Conservation (phyloP, 768 basidiomycete species). For the Suillus tomentosus region DNA sequence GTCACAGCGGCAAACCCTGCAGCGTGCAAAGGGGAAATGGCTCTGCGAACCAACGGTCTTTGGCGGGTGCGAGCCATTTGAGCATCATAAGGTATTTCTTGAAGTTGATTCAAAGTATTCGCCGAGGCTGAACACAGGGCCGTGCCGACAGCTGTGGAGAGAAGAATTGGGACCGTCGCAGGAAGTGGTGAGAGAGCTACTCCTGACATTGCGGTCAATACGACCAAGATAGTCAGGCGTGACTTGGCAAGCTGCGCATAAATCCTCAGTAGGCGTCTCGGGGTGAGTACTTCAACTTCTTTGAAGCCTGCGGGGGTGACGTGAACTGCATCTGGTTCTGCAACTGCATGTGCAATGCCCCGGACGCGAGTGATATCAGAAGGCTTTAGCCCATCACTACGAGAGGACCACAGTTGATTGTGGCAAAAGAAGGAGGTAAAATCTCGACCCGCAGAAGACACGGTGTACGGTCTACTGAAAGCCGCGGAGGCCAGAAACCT, state of each 20-base stretch:
- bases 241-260: slow-evolving; percentile 86
- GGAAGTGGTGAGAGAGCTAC: slow-evolving; percentile 92
- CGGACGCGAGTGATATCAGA: slow-evolving; percentile 13
- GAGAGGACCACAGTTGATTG: slow-evolving; percentile 53
- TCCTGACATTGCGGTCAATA: slow-evolving; percentile 87
- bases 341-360: slow-evolving; percentile 17
- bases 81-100: slow-evolving; percentile 94
- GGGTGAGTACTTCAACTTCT: slow-evolving; percentile 45
- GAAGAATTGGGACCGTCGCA: slow-evolving; percentile 77
- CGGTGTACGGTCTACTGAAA: slow-evolving; percentile 12
- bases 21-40: slow-evolving; percentile 86
- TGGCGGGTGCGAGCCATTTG: slow-evolving; percentile 92
- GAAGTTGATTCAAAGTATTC: slow-evolving; percentile 92
- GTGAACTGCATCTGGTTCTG: slow-evolving; percentile 12
- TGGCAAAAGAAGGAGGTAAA: slow-evolving; percentile 65
- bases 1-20: slow-evolving; percentile 74
- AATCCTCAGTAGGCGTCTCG: slow-evolving; percentile 55
- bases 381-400: not conserved
- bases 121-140: slow-evolving; percentile 91
- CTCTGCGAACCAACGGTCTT: slow-evolving; percentile 82
- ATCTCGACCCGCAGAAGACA: slow-evolving; percentile 33
- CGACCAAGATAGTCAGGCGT: slow-evolving; percentile 80
- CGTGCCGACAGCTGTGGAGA: slow-evolving; percentile 88
- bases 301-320: slow-evolving; percentile 33
- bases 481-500: not conserved